Base-by-base conservation (phyloP, 2,329 filamentous ascomycete species). In the Colletotrichum lupini region DNA sequence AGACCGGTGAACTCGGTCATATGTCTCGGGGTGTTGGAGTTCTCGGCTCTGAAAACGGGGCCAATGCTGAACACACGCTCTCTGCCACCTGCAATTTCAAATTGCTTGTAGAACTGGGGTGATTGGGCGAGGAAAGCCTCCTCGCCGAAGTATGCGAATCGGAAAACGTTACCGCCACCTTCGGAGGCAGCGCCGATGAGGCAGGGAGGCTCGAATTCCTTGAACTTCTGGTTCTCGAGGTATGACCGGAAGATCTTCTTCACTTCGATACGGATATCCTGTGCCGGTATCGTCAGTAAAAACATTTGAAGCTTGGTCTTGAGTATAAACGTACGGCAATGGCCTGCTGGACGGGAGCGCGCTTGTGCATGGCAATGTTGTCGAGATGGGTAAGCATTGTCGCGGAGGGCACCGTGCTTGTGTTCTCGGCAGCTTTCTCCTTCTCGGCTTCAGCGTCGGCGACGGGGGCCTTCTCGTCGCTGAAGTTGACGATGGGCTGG, bases 321-420 rank as follows among this genome's bases (percentile, higher is more conserved):
- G 1, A 57, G 62, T 26, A 87, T 87, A 76, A 90, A 92, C 79
- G 92, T 90, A 79, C 87, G 83, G 87, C 85, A 79, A 96, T 96
- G 72, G 95, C 95, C 82, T 97, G 94, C 84, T 97, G 97, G 75
- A 97, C 93, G 75, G 95, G 94, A 1, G 95, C 94, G 70, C 97
- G 92, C 81, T 98, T 93, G 85, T 98, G 95, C 86, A 99, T 93
- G 65, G 94, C 94, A 73, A 94, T 92, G 88, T 98, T 98, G 87
- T 97, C 93, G 63, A 98, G 90, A 77, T 96, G 92, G 1, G 95
- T 97, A 80, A 92, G 91, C 82, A 98, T 91, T 74, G 91, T 93
- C 35, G 97, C 95, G 65, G 52, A 24, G 19, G 52, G 52, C 28
- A 53, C 35, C 55, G 52, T 58, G 24, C 3, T 32, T 9, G 30